Evolutionary conservation across 352 stramenopile genomes (phyloP).

Genomic region (Phytophthora multivora): DNA sequence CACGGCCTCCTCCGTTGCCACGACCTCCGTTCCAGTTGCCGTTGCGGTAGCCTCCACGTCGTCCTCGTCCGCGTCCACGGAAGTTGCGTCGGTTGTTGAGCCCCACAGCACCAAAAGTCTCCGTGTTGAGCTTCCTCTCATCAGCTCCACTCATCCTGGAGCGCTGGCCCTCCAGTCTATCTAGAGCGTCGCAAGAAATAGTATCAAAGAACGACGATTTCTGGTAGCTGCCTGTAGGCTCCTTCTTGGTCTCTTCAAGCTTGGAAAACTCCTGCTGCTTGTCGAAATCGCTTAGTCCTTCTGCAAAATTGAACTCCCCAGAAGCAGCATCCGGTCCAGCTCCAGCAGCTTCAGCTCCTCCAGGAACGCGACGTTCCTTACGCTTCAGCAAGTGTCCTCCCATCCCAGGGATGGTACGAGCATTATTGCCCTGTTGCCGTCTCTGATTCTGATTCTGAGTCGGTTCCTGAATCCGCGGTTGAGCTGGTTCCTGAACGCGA

Average conservation of each 20-base stretch:
- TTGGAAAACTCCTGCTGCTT: slow-evolving; percentile 86
- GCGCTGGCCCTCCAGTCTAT: slow-evolving; percentile 75
- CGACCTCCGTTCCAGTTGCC: slow-evolving; percentile 41
- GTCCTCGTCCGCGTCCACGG: slow-evolving; percentile 59
- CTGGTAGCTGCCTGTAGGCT: slow-evolving; percentile 77
- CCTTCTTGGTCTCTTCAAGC: slow-evolving; percentile 41
- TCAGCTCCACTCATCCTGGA: slow-evolving; percentile 71
- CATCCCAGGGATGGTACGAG: slow-evolving; percentile 82
- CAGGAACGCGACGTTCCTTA: slow-evolving; percentile 70
- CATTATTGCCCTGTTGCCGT: slow-evolving; percentile 24
- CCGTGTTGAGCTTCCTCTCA: slow-evolving; percentile 88
- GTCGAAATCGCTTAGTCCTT: slow-evolving; percentile 68
- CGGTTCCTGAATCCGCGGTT: slow-evolving; percentile 21
- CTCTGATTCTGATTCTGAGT: slow-evolving; percentile 14
- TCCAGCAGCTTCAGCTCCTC: slow-evolving; percentile 20
- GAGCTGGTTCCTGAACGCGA: slow-evolving; percentile 2
- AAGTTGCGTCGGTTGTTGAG: slow-evolving; percentile 87
- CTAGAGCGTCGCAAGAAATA: slow-evolving; percentile 88
- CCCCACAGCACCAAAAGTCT: slow-evolving; percentile 88
- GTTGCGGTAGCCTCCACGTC: slow-evolving; percentile 43
- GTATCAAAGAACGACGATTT: slow-evolving; percentile 92
- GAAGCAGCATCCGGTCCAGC: slow-evolving; percentile 29
- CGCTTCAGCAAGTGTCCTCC: slow-evolving; percentile 79
- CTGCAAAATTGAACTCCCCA: slow-evolving; percentile 78
- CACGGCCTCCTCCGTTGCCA: slow-evolving; percentile 29